A percentile compares a stretch with the other conserved stretches of the same genome.
These are phyloP conservation scores for Lachancea fermentati DNA, from an alignment of 805 yeast genomes.

Conservation along the genomic window DNA sequence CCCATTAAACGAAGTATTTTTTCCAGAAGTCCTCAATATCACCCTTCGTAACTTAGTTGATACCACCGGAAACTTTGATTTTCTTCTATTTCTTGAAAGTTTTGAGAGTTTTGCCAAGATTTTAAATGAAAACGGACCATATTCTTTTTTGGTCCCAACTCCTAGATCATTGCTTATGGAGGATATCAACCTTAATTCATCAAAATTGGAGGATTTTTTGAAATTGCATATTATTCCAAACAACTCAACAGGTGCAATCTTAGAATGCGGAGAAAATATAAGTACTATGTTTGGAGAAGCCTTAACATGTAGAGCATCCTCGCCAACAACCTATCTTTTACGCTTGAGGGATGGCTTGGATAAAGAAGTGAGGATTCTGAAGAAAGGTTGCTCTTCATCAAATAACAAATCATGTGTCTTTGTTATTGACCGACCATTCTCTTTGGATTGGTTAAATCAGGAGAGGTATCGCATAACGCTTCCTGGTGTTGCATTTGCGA, in stretches of 20 bases:
- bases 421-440: slow-evolving; percentile 62
- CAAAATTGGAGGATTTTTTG: slow-evolving; percentile 48
- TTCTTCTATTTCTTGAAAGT: slow-evolving; percentile 41
- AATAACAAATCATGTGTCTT: slow-evolving; percentile 47
- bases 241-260: slow-evolving; percentile 41
- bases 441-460: slow-evolving; percentile 54
- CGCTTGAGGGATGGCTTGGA: slow-evolving; percentile 44
- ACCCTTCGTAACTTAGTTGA: slow-evolving; percentile 49
- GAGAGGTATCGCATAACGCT: slow-evolving; percentile 51
- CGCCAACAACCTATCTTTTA: slow-evolving; percentile 35
- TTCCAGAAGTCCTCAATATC: slow-evolving; percentile 55
- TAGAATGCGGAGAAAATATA: slow-evolving; percentile 43
- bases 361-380: slow-evolving; percentile 52
- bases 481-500: slow-evolving; percentile 60
- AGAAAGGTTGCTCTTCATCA: slow-evolving; percentile 54
- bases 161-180: slow-evolving; percentile 47
- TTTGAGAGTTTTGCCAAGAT: slow-evolving; percentile 41
- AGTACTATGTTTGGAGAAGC: slow-evolving; percentile 40
- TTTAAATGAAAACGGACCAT: slow-evolving; percentile 36
- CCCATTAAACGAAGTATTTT: slow-evolving; percentile 48
- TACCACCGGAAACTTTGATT: slow-evolving; percentile 45
- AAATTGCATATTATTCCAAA: slow-evolving; percentile 66
- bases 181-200: slow-evolving; percentile 41
- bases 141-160: slow-evolving; percentile 72
- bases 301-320: slow-evolving; percentile 39